phyloP scores from a whole-genome alignment of 1,139 yeast species.

The Yamadazyma dendronema region DNA sequence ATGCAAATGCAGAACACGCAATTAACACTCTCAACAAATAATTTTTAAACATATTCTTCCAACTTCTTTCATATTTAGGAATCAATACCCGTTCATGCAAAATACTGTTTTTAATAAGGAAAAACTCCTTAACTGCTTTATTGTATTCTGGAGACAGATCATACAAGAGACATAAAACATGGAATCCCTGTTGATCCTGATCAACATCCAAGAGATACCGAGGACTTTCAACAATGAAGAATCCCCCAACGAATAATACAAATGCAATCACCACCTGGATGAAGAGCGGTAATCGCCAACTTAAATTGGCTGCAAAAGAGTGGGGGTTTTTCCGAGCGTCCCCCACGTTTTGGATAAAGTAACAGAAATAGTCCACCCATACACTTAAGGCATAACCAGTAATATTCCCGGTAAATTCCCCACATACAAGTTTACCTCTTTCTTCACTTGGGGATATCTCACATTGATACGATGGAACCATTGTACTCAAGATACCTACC shows the following conservation, averaged over 20 bases:
- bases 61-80: slow-evolving; percentile 43
- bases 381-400: slow-evolving; percentile 52
- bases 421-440: slow-evolving; percentile 54
- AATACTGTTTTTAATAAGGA: slow-evolving; percentile 79
- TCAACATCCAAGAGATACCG: slow-evolving; percentile 54
- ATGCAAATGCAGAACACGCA: slow-evolving; percentile 51
- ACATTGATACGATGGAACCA: slow-evolving; percentile 56
- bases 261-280: slow-evolving; percentile 49
- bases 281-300: slow-evolving; percentile 53
- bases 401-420: slow-evolving; percentile 55
- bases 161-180: slow-evolving; percentile 79
- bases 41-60: slow-evolving; percentile 41
- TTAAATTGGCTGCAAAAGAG: slow-evolving; percentile 41
- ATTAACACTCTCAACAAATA: slow-evolving; percentile 41
- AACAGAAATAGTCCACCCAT: slow-evolving; percentile 55
- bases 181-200: slow-evolving; percentile 52
- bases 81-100: slow-evolving; percentile 43
- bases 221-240: slow-evolving; percentile 56
- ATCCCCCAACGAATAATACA: slow-evolving; percentile 47
- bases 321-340: slow-evolving; percentile 38
- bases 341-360: slow-evolving; percentile 44
- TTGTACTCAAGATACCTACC: slow-evolving; percentile 51
- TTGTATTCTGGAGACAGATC: slow-evolving; percentile 55
- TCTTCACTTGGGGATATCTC: slow-evolving; percentile 57
- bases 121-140: slow-evolving; percentile 52